Evolutionary conservation across 2,329 filamentous ascomycete genomes (phyloP), one percentile per base, ranked within the genome.

Genomic region (Dactylonectria estremocensis): DNA sequence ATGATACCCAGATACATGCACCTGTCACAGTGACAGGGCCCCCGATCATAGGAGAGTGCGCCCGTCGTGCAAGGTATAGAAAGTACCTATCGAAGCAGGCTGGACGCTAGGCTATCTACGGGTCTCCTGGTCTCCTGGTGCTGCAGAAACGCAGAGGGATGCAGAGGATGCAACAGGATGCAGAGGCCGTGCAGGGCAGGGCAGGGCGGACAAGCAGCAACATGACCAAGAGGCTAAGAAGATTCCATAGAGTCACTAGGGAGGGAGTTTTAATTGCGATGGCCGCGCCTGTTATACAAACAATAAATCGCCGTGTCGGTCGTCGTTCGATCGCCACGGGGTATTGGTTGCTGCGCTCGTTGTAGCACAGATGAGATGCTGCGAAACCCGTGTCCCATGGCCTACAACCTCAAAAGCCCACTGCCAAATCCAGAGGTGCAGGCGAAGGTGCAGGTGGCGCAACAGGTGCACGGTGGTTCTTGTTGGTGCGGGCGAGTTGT

Each of bases 81-180:
- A 53, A 53, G 16, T 3, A 35, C 50, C 50, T 35, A 53, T 53
- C 50, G 60, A 61, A 40, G 63, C 63, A 55, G 45, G 45, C 31
- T 61, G 53, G 50, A 48, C 64, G 64, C 64, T 67, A 67, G 64
- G 64, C 61, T 60, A 56, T 55, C 54, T 63, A 55, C 59, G 54
- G 52, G 50, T 45, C 53, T 56, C 10, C 11, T 52, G 52, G 50
- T 45, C 53, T 56, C 10, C 11, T 52, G 22, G 14, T 16, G 22
- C 50, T 54, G 37, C 63, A 50, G 45, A 49, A 52, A 22, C 20
- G 52, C 37, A 37, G 64, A 60, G 49, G 20, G 48, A 22, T 40
- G 46, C 57, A 49, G 45, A 24, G 46, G 52, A 16, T 40, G 43
- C 56, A 61, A 16, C 8, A n/a, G 40, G 37, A 37, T 37, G 35